Base-by-base conservation (phyloP, 2,329 filamentous ascomycete genomes). In the Phoma sp. region DNA sequence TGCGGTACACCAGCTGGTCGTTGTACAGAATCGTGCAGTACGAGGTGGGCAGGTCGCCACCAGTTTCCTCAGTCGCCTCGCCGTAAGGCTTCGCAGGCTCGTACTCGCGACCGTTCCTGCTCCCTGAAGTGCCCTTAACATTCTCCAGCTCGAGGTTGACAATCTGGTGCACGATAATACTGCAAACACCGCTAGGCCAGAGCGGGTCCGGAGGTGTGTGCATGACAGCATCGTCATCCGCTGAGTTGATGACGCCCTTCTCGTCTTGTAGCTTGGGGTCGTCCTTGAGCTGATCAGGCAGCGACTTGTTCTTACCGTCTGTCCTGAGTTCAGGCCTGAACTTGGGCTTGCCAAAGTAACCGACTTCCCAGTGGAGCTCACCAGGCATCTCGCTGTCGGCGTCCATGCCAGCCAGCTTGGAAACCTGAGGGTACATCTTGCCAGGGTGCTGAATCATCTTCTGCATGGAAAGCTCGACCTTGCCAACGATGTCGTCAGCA, bases 1-100 rank as follows among this genome's bases (percentile, higher is more conserved):
- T 98, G 70, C 94, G 92, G 80, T 97, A 98, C 17, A 92, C 82
- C 64, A 96, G 77, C 67, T 96, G 87, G 68, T 98, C 94, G 64
- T 97, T 97, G 74, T 90, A 82, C 10, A 95, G 78, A 50, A 99
- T 93, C 1, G 92, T 97, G 78, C 93, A 97, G 77, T 99, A 99
- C 35, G 91, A 91, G 58, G 89, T 96, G 0, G 95, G 95, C 27
- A 98, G 80, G 44, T 88, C 84, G 60, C 87, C 88, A 63, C 89
- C 85, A 67, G 91, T 84, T 75, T 98, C 94, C 63, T 96, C 91
- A 54, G 89, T 95, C 54, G 88, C 87, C 68, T 96, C 92, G 6
- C 95, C 94, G 51, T 88, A 92, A 31, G 87, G 82, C 53, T 91
- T 90, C 2, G 93, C 94, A 1, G 94, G 93, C 73, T 96, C 92